These are phyloP conservation scores for Tagetes patula DNA, from an alignment of 129 eudicot genomes.

Conservation along the genomic window DNA sequence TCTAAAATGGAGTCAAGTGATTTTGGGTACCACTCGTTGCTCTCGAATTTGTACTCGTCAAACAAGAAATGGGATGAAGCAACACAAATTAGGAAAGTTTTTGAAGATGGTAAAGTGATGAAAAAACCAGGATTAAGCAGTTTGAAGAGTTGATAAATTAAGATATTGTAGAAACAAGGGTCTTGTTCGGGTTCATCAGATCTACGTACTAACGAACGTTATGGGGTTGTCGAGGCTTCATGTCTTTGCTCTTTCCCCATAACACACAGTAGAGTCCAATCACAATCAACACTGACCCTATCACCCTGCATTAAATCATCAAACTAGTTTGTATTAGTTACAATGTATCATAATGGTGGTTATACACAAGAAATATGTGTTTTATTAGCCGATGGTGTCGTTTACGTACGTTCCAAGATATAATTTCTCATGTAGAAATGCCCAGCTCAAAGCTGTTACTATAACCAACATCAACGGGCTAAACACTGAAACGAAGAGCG, in stretches of 20 bases:
- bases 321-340: too few relatives aligned
- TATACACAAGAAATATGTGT: too few relatives aligned
- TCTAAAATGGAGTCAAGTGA: conserved; percentile 23
- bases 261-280: too few relatives aligned
- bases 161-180: neutral
- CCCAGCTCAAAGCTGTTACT: conserved; percentile 81
- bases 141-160: conserved; percentile 25
- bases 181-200: neutral
- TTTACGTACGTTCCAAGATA: conserved; percentile 79
- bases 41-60: conserved; percentile 42
- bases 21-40: conserved; percentile 33
- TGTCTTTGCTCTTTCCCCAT: too few relatives aligned
- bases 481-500: conserved; percentile 80
- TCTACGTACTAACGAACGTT: neutral
- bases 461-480: conserved; percentile 68
- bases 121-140: conserved; percentile 35
- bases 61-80: conserved; percentile 43
- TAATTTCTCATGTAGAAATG: conserved; percentile 60
- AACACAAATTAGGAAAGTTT: conserved; percentile 31
- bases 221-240: too few relatives aligned
- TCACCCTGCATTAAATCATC: too few relatives aligned
- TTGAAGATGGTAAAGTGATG: conserved; percentile 30
- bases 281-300: too few relatives aligned
- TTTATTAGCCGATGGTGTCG: too few relatives aligned
- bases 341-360: too few relatives aligned